Evolutionary conservation across 2,329 filamentous ascomycete genomes (phyloP), one percentile per base, ranked within the genome.

Genomic region (Aspergillus sp.): DNA sequence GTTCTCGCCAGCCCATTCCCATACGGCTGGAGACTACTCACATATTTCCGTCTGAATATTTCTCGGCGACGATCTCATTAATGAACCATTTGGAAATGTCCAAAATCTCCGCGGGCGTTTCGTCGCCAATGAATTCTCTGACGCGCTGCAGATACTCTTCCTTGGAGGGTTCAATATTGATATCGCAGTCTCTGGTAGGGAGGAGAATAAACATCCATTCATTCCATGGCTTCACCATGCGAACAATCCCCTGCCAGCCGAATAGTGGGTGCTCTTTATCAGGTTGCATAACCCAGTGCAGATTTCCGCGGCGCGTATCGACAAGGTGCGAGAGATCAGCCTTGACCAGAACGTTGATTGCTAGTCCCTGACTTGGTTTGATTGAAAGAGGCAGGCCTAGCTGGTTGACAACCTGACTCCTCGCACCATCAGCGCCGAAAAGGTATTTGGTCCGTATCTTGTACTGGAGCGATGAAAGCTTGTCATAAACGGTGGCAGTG

Each of bases 171-270:
- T 74, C 72, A 56, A 77, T 78, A 72, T 20, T 68, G 1, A 61
- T 39, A 37, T 65, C 61, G 13, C 58, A 61, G 34, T 61, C 59
- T 2, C 56, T 75, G 8, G 67, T 66, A 0, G 82, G 79, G 15
- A 86, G 72, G 13, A 85, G 68, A 56, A 84, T 82, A 46, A 83
- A 82, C 73, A 84, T 77, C 84, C 84, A 88, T 73, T 88, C 82
- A 61, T 82, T 67, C 85, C 85, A 88, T 0, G 84, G 80, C 71
- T 82, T 84, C 4, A 88, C 83, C 84, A 88, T 87, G 20, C 86
- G 75, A 2, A 80, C 74, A 61, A 84, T 70, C 3, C 69, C 71
- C 33, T 74, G 72, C 79, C 80, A 83, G 0, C 76, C 82, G 70
- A 82, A 86, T 24, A 24, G 22, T 24, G 22, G 22, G 0, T 74